Conservation (phyloP, 495 filamentous ascomycete genomes). For the Aspergillus bridgeri region DNA sequence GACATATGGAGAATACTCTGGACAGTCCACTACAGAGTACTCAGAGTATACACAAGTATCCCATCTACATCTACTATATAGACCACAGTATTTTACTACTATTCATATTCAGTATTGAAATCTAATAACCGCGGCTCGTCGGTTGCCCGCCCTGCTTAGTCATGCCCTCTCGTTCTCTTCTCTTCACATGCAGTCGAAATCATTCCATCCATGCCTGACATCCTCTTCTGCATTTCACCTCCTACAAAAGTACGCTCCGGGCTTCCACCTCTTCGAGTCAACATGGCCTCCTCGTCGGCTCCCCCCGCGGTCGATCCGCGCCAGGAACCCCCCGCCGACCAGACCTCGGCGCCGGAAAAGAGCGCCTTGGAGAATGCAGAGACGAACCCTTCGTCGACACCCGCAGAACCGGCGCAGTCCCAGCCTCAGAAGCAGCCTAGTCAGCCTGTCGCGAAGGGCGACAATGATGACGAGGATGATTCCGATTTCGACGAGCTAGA, state of each 20-base stretch:
- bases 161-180: background rate
- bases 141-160: background rate
- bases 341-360: conserved; percentile 4
- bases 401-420: conserved; percentile 1
- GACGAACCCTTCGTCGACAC: conserved; percentile 9
- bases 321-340: background rate
- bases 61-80: too few relatives aligned
- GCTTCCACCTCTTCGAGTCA: too few relatives aligned
- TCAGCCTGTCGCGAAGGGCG: conserved; percentile 3
- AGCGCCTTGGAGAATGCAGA: background rate
- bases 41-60: too few relatives aligned
- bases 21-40: too few relatives aligned
- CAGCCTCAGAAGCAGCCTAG: conserved; percentile 1
- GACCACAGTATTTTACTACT: too few relatives aligned
- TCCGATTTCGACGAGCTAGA: conserved; percentile 87
- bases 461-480: conserved; percentile 38
- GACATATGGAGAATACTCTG: too few relatives aligned
- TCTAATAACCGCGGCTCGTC: background rate
- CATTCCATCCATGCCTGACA: background rate
- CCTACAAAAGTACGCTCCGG: too few relatives aligned
- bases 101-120: too few relatives aligned
- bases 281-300: conserved; percentile 18
- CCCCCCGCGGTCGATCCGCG: conserved; percentile 10
- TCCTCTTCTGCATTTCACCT: too few relatives aligned
- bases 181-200: background rate